Base-by-base conservation (phyloP, 495 filamentous ascomycete species). In the Daldinia loculata region DNA sequence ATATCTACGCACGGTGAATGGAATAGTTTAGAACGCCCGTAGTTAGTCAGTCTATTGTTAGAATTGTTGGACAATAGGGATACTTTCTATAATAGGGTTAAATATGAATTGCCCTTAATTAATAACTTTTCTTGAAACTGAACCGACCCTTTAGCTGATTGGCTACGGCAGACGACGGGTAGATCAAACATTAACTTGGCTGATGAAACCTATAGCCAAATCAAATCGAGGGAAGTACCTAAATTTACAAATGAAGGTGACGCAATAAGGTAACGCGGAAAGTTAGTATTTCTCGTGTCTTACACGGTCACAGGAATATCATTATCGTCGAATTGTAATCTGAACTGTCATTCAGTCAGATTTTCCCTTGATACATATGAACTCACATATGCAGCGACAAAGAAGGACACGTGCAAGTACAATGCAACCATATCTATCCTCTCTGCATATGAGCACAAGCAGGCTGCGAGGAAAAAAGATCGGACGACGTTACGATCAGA, bases 401-500 rank as follows among this genome's bases (percentile, higher is more conserved):
- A 45, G 15, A 45, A 8, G 7, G 41, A 19, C 41, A 45, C 41
- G 41, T 17, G 41, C 41, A 45, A 19, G 17, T n/a, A 45, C 19
- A 19, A 45, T 45, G 41, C 8, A 45, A 45, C 41, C 17, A 9
- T 19, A 45, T 24, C 24, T 69, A 38, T 11, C 38, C 24, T 58
- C 29, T 4, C 30, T 9, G 8, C 19, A 32, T 51, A 63, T 52
- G 45, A 34, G 61, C 15, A 41, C 61, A 59, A 60, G 67, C 60
- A 60, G 59, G 32, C 51, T 64, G 61, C 11, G 60, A 34, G 12
- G 29, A n/a, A 50, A 62, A 38, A 27, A 61, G 48, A 70, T 65
- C 67, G 38, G 67, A 65, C 38, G 41, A 66, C 45, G 66, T 69
- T 58, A 59, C 59, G 53, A 55, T 56, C 43, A 65, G 32, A 66